phyloP scores from a whole-genome alignment of 2,329 filamentous ascomycete species.

The Cladosporium austrohemisphaericum region DNA sequence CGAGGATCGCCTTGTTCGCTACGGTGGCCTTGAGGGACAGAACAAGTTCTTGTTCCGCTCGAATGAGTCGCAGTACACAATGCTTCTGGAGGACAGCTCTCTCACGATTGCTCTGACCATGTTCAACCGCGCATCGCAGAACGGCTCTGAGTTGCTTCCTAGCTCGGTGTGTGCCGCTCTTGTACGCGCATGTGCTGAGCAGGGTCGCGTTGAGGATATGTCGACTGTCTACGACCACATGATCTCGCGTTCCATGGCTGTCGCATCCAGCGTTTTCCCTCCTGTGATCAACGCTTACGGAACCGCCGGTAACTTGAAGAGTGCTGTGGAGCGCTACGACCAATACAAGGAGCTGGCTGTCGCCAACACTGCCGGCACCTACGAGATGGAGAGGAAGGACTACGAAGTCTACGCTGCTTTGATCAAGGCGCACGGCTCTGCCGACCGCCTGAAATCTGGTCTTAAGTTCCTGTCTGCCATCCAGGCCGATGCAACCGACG shows the following conservation, averaged over 20 bases:
- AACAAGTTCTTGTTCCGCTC: slow-evolving; percentile 87
- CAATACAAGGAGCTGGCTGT: slow-evolving; percentile 90
- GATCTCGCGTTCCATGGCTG: slow-evolving; percentile 70
- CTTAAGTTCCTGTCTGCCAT: slow-evolving; percentile 83
- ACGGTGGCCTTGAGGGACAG: slow-evolving; percentile 77
- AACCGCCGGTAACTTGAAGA: slow-evolving; percentile 72
- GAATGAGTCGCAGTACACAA: slow-evolving; percentile 79
- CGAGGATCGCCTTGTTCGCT: slow-evolving; percentile 78
- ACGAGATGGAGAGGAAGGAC: slow-evolving; percentile 69
- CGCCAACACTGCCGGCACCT: slow-evolving; percentile 70
- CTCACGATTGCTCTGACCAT: slow-evolving; percentile 80
- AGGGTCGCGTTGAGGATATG: slow-evolving; percentile 82
- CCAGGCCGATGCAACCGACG: slow-evolving; percentile 51
- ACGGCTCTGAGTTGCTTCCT: slow-evolving; percentile 63
- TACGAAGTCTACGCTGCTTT: slow-evolving; percentile 85
- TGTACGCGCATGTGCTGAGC: slow-evolving; percentile 80
- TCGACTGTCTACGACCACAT: slow-evolving; percentile 86
- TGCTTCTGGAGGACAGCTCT: slow-evolving; percentile 81
- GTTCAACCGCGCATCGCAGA: slow-evolving; percentile 69
- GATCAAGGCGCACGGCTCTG: slow-evolving; percentile 81
- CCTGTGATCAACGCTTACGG: slow-evolving; percentile 95
- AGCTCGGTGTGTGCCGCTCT: slow-evolving; percentile 80
- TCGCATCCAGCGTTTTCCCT: slow-evolving; percentile 78
- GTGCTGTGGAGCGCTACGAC: slow-evolving; percentile 91
- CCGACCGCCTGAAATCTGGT: slow-evolving; percentile 75